phyloP scores from a whole-genome alignment of 2,329 filamentous ascomycete genomes.

The Botrytis elliptica region DNA sequence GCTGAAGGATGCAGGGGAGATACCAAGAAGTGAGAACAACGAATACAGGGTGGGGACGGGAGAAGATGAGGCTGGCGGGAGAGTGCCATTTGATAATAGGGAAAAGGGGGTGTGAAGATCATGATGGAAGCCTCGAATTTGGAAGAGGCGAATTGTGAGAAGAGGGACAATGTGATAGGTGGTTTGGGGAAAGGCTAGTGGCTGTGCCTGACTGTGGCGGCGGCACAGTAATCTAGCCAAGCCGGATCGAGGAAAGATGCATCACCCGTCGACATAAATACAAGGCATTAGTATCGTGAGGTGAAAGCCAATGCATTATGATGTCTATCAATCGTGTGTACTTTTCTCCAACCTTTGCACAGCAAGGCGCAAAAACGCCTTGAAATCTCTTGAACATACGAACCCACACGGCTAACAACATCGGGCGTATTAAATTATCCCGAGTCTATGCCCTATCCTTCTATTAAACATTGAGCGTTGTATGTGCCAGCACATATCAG shows the following conservation, averaged over 20 bases:
- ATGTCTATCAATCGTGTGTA: not conserved
- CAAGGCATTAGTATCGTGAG: not conserved
- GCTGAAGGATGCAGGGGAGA: not conserved
- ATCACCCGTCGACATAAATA: not conserved
- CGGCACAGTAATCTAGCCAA: not conserved
- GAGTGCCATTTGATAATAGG: not conserved
- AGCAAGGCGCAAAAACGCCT: not conserved
- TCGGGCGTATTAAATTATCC: not conserved
- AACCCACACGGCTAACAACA: not conserved
- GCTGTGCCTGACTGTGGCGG: not conserved
- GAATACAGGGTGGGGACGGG: not conserved
- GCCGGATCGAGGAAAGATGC: not conserved
- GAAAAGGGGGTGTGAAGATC: not conserved
- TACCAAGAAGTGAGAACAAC: not conserved
- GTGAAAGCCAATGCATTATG: not conserved
- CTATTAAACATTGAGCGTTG: not conserved
- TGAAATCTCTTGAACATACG: not conserved
- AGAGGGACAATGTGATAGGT: not conserved
- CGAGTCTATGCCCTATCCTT: not conserved
- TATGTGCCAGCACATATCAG: constrained; percentile 10
- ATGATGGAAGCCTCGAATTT: not conserved
- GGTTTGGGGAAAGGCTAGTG: not conserved
- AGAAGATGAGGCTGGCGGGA: not conserved
- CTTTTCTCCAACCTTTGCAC: not conserved
- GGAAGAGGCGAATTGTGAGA: not conserved